Evolutionary conservation across 2,329 filamentous ascomycete genomes (phyloP).

Genomic region (Simplicillium aogashimaense): DNA sequence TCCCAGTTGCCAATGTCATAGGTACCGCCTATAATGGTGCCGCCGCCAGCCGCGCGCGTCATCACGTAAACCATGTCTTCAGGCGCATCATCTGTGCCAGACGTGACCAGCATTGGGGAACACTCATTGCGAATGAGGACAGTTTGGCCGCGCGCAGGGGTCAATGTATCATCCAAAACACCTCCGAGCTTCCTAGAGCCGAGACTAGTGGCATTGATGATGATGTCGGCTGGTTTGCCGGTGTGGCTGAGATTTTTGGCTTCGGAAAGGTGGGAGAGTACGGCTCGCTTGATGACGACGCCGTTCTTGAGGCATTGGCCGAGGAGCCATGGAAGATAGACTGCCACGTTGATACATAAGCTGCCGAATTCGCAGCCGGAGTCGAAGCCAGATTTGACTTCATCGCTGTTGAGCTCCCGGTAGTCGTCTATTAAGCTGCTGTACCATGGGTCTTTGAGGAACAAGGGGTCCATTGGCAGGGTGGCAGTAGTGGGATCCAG

Average conservation of each 20-base stretch:
- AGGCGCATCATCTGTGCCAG: constrained; percentile 62
- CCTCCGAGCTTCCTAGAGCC: constrained; percentile 68
- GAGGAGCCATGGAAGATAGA: constrained; percentile 81
- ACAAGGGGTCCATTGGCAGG: constrained; percentile 56
- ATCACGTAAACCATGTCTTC: constrained; percentile 75
- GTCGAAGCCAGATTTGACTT: constrained; percentile 56
- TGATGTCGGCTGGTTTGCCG: constrained; percentile 50
- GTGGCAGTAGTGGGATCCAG: constrained; percentile 18
- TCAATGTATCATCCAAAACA: constrained; percentile 63
- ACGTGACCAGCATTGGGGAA: constrained; percentile 57
- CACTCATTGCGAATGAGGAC: constrained; percentile 75
- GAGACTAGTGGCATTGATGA: constrained; percentile 82
- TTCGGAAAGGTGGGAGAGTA: constrained; percentile 62
- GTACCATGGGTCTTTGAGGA: constrained; percentile 62
- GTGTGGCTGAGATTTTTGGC: constrained; percentile 43
- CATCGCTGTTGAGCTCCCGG: constrained; percentile 43
- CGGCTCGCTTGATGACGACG: constrained; percentile 54
- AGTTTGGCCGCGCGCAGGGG: constrained; percentile 73
- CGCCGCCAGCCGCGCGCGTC: constrained; percentile 69
- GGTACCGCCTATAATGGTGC: constrained; percentile 78
- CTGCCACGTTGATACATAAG: constrained; percentile 81
- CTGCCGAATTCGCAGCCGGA: constrained; percentile 70
- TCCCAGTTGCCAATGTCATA: constrained; percentile 77
- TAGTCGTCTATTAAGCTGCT: constrained; percentile 63
- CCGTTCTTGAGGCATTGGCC: constrained; percentile 70